phyloP scores from a whole-genome alignment of 148 eudicot genomes.

The Vaccinium darrowii region DNA sequence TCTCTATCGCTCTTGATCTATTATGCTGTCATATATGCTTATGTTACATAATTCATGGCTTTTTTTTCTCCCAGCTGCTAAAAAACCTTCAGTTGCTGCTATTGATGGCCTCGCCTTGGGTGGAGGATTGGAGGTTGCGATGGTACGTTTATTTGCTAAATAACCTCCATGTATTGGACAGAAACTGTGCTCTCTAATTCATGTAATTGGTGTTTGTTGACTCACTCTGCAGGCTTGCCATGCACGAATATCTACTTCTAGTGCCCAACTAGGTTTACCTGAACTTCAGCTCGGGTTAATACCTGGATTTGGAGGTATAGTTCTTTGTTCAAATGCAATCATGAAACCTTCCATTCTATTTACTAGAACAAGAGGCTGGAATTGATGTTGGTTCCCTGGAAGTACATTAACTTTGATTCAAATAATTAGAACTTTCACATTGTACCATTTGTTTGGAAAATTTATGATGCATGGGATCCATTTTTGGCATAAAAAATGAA shows the following conservation, averaged over 20 bases:
- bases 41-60: neutral
- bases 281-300: constrained; percentile 93
- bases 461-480: neutral
- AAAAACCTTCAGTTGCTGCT: constrained; percentile 92
- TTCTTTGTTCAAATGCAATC: neutral
- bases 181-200: neutral
- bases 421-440: constrained; percentile 9
- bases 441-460: neutral
- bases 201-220: constrained; percentile 8
- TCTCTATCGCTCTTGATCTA: neutral
- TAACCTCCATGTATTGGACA: neutral
- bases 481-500: neutral
- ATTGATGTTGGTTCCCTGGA: neutral
- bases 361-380: neutral
- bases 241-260: constrained; percentile 87
- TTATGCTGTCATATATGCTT: neutral
- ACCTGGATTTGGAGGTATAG: constrained; percentile 96
- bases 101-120: constrained; percentile 95
- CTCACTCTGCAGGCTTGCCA: constrained; percentile 62
- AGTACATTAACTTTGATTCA: neutral
- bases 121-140: constrained; percentile 96
- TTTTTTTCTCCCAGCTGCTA: constrained; percentile 51
- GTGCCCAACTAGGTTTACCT: constrained; percentile 91
- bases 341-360: neutral
- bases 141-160: constrained; percentile 51